phyloP scores from a whole-genome alignment of 176 grass and related monocot species.

The Secale cereale region DNA sequence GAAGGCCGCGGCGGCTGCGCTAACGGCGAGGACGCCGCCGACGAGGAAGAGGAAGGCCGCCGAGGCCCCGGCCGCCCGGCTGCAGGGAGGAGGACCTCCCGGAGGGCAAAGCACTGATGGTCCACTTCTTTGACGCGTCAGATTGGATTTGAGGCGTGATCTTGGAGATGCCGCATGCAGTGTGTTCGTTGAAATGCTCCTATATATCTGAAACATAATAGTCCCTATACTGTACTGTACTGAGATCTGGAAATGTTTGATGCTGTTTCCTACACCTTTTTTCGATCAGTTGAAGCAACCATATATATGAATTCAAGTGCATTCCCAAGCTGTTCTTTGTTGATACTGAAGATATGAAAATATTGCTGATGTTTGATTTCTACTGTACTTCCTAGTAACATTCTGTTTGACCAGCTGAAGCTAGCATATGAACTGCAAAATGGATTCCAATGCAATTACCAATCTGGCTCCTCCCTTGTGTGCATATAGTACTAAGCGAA shows the following conservation, averaged over 20 bases:
- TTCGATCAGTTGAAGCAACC: no score
- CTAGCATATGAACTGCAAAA: no score
- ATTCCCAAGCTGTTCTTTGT: no score
- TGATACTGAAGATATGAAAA: no score
- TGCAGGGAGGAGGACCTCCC: not conserved
- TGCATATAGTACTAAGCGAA: no score
- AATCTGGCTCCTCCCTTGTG: no score
- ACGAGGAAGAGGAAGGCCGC: constrained; percentile 25
- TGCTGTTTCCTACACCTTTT: no score
- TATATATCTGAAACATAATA: not conserved
- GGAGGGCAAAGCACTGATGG: fast-evolving
- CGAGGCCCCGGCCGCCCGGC: not conserved
- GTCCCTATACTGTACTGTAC: no score
- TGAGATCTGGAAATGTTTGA: not conserved
- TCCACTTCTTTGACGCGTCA: not conserved
- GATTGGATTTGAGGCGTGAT: not conserved
- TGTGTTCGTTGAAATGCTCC: not conserved
- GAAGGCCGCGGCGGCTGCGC: not conserved
- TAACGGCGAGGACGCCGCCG: constrained; percentile 23
- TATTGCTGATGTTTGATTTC: not conserved
- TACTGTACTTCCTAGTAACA: no score
- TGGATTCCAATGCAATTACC: no score
- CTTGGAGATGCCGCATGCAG: not conserved
- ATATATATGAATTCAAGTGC: no score
- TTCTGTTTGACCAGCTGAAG: not conserved